A percentile compares a stretch with the other conserved stretches of the same genome.
Evolutionary conservation across 371 early-diverging fungal genomes (phyloP).

Genomic region (Entomophthora muscae): DNA sequence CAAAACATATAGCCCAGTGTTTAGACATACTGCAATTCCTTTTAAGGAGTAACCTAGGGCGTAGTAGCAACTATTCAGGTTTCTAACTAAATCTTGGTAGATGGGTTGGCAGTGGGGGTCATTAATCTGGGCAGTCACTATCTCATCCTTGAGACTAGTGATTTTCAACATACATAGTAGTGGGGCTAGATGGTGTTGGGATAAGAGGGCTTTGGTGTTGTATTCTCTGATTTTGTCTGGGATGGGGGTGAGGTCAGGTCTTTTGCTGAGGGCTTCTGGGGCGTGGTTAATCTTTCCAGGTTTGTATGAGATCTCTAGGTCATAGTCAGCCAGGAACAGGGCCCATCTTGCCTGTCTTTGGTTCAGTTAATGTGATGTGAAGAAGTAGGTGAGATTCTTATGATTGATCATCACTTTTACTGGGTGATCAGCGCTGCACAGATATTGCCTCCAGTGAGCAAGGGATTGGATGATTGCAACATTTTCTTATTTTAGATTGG

Average conservation of each 20-base stretch:
- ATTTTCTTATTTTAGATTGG: not conserved
- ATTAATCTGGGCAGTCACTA: not conserved
- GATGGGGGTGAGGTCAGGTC: not conserved
- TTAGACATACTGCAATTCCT: not conserved
- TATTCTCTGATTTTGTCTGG: not conserved
- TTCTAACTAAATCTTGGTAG: not conserved
- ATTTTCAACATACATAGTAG: not conserved
- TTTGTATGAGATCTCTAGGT: constrained; percentile 14
- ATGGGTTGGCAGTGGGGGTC: no score
- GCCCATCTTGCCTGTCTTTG: constrained; percentile 3
- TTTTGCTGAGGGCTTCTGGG: constrained; percentile 14
- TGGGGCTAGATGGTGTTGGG: not conserved
- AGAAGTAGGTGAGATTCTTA: constrained; percentile 1
- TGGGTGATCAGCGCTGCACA: not conserved
- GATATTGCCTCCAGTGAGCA: not conserved
- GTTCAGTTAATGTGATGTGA: not conserved
- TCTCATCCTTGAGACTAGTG: not conserved
- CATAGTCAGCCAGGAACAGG: not conserved
- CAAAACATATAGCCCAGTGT: not conserved
- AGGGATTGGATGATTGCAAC: not conserved
- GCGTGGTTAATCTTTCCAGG: constrained; percentile 15
- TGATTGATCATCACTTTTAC: constrained; percentile 8
- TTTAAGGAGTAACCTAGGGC: not conserved
- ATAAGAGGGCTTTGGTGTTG: not conserved
- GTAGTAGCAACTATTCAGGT: not conserved